These are phyloP conservation scores for Rhodomyrtus tomentosa DNA, from an alignment of 345 rosid species.

Conservation along the genomic window DNA sequence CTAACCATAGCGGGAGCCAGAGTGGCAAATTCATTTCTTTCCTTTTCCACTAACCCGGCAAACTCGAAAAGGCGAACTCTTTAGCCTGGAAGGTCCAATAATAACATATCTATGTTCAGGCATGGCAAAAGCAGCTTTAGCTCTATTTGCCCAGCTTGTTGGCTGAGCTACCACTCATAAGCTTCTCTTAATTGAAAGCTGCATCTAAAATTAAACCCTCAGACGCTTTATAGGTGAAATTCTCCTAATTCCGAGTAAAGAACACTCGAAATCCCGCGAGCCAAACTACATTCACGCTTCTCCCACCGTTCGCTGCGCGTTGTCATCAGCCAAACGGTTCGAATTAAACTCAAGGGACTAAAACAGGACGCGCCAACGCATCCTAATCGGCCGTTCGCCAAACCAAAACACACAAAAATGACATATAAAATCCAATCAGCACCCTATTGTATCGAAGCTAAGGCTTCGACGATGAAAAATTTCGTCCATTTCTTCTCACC, in stretches of 20 bases:
- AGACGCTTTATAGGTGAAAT: not conserved
- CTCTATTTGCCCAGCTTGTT: not conserved
- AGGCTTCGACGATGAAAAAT: not conserved
- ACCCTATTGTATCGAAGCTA: not conserved
- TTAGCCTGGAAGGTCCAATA: not conserved
- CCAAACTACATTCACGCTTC: not conserved
- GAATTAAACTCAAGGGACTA: not conserved
- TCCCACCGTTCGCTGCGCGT: not conserved
- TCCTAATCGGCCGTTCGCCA: not conserved
- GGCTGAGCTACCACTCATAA: not conserved
- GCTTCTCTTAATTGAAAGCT: not conserved
- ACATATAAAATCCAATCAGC: not conserved
- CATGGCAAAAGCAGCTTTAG: not conserved
- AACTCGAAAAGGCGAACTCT: not conserved
- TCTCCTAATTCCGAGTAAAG: not conserved
- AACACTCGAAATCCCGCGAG: not conserved
- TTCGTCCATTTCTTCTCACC: not conserved
- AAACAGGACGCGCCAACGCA: not conserved
- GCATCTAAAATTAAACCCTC: not conserved
- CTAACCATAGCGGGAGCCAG: not conserved
- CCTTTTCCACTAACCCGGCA: not conserved
- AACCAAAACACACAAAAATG: not conserved
- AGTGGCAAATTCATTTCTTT: not conserved
- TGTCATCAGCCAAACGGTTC: not conserved
- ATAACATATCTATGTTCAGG: not conserved